Conservation (phyloP, 176 grass and related monocot species). For the Eragrostis curvula region DNA sequence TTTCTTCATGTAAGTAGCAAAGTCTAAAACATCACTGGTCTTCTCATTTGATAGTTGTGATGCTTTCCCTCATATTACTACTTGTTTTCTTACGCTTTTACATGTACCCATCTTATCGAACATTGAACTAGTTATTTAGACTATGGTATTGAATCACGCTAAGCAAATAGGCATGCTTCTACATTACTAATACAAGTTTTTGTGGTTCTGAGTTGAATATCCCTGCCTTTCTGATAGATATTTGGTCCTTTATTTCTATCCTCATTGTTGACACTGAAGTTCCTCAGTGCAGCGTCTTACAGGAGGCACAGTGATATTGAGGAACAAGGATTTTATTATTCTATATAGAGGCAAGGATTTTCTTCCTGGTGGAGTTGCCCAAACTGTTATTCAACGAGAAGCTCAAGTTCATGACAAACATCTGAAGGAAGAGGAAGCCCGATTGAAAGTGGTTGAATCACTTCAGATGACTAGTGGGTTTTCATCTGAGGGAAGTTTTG, state of each 20-base stretch:
- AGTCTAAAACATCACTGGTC: not conserved
- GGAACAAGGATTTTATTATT: constrained; percentile 92
- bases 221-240: constrained; percentile 24
- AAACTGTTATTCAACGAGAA: constrained; percentile 63
- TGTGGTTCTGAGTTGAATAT: constrained; percentile 13
- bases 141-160: not conserved
- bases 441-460: constrained; percentile 53
- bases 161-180: constrained; percentile 11
- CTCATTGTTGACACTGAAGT: constrained; percentile 54
- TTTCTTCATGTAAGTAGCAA: constrained; percentile 12
- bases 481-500: constrained; percentile 48
- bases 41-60: not conserved
- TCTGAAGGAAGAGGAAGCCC: constrained; percentile 80
- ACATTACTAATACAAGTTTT: constrained; percentile 15
- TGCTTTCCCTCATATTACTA: not conserved
- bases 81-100: not conserved
- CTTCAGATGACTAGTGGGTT: constrained; percentile 44
- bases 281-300: constrained; percentile 86
- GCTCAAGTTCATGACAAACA: constrained; percentile 62
- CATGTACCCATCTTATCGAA: not conserved
- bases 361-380: constrained; percentile 66
- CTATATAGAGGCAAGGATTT: constrained; percentile 98
- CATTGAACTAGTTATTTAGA: not conserved
- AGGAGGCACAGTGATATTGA: constrained; percentile 89
- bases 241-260: constrained; percentile 23